Evolutionary conservation across 441 rosid species (phyloP), one percentile per base, ranked within the genome.

Genomic region (Sinapis alba): DNA sequence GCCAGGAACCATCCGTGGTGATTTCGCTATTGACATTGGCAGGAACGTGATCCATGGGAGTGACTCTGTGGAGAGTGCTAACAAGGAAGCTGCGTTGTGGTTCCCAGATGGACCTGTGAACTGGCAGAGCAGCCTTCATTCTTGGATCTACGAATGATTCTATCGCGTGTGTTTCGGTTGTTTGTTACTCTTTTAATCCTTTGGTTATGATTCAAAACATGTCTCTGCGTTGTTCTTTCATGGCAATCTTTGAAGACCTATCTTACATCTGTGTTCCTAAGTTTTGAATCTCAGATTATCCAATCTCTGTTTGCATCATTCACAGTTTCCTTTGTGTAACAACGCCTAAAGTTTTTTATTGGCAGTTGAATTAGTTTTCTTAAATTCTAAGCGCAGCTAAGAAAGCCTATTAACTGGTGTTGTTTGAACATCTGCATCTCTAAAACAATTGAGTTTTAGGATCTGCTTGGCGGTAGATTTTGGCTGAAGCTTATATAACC

Each of bases 121-220:
- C 90, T 92, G 97, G 98, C 86, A 87, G 69, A 90, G 93, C 91
- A 90, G 89, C 80, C 80, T 87, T 69, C 84, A 79, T 58, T 82
- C 88, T 3, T 95, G 98, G 99, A 83, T 95, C 87, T 91, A 92
- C 23, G 99, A 92, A 61, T 89, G 28, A 21, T 54, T 21, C 2
- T 20, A 0, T 7, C 19, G 8, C 15, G 26, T 23, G 26, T 23
- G 26, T 23, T 7, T 2, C 2, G 54, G 54, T 47, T 47, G 54
- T 12, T 47, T 47, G 54, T 16, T 47, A 6, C 54, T 1, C 11
- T 15, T 15, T 11, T 47, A 7, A 0, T 50, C 11, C 11, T 50
- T 50, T 50, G 23, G 56, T 50, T 50, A 8, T 50, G 56, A 50
- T 3, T 18, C 54, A 8, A 6, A 50, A 47, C 54, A 47, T 47